Evolutionary conservation across 2,329 filamentous ascomycete species (phyloP), one percentile per base, ranked within the genome.

Genomic region (Arthrobotrys sphaeroides): DNA sequence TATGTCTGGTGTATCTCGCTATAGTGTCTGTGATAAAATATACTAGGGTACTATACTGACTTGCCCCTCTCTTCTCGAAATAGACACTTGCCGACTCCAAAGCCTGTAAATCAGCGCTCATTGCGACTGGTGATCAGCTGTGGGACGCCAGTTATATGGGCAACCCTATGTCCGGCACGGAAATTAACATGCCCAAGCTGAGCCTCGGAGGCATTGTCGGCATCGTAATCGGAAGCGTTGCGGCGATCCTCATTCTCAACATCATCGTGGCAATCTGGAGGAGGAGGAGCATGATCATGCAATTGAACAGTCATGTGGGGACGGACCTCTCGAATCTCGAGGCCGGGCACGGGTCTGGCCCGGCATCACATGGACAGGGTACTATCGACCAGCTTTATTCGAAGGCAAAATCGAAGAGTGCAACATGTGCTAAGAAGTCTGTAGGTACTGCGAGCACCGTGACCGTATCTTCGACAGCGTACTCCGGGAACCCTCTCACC

Each of bases 231-330:
- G 62, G 70, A 28, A 74, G 70, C 20, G 70, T 74, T 5, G 62
- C 62, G 5, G 62, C 12, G 6, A 40, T 74, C 24, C 55, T 74
- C 20, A 22, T 68, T 5, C 45, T 67, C 47, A 74, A 74, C 40
- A 74, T 74, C 31, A 59, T 74, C 9, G 55, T 24, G 33, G 70
- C 70, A 9, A 26, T 74, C 7, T 74, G 70, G 70, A 45, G 70
- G 40, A 45, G 70, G 12, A 57, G 70, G 24, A 61, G 33, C 9
- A 53, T 74, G 53, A 43, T 74, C 1, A 74, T 74, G 62, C 62
- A 68, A 42, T 43, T 74, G 38, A 74, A 74, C 57, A 68, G 62
- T 24, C 70, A 74, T 47, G 43, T 74, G 45, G 70, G 70, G 55
- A 74, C 70, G 42, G 62, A 74, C 45, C 42, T 68, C 13, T 68